These are phyloP conservation scores for Arabidopsis hybrid DNA, from an alignment of 441 rosid genomes.

Conservation along the genomic window DNA sequence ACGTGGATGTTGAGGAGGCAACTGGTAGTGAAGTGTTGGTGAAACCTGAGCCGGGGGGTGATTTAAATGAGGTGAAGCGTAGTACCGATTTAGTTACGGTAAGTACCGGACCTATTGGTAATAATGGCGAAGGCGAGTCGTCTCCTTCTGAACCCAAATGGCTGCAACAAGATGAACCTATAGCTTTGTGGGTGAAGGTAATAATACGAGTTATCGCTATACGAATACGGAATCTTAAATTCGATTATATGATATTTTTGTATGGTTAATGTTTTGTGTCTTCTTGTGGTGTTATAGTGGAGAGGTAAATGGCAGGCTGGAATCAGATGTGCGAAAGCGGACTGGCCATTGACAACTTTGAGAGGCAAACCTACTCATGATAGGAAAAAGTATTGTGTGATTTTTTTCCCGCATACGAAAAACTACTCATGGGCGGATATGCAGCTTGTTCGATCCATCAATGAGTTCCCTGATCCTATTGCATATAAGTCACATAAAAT, in stretches of 20 bases:
- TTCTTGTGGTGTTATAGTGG: constrained; percentile 63
- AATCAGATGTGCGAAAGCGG: constrained; percentile 91
- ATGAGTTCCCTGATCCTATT: constrained; percentile 89
- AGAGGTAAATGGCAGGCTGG: constrained; percentile 99
- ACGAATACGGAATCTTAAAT: not conserved
- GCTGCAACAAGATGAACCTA: constrained; percentile 81
- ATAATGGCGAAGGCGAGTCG: constrained; percentile 60
- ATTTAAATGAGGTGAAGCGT: constrained; percentile 51
- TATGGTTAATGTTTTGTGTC: constrained; percentile 21
- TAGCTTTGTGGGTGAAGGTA: constrained; percentile 99
- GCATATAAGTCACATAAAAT: constrained; percentile 77
- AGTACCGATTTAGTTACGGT: constrained; percentile 51
- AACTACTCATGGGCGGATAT: constrained; percentile 99
- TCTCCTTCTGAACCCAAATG: constrained; percentile 75
- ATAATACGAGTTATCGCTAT: not conserved
- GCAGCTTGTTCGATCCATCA: constrained; percentile 78
- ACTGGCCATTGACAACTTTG: constrained; percentile 91
- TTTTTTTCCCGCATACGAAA: constrained; percentile 92
- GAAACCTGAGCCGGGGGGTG: constrained; percentile 59
- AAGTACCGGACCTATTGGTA: constrained; percentile 57
- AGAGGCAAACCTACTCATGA: constrained; percentile 95
- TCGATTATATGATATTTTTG: not conserved
- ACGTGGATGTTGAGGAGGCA: constrained; percentile 49
- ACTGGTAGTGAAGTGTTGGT: constrained; percentile 43
- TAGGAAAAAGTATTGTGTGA: constrained; percentile 86